phyloP scores from a whole-genome alignment of 148 eudicot species.

The Persicaria maculosa region DNA sequence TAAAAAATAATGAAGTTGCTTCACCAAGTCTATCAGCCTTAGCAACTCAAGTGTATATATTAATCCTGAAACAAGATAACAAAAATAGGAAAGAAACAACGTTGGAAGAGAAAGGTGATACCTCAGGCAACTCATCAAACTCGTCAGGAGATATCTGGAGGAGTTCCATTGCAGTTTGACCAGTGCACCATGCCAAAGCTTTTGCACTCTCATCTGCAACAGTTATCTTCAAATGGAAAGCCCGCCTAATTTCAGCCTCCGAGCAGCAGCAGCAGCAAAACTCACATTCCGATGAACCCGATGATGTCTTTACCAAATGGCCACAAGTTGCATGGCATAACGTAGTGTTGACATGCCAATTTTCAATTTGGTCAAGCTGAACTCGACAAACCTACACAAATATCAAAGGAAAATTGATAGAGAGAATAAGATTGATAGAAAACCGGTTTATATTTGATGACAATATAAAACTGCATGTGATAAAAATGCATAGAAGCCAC shows the following conservation, averaged over 20 bases:
- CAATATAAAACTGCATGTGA: neutral
- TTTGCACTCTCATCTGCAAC: slow-evolving; percentile 70
- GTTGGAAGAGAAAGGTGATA: slow-evolving; percentile 18
- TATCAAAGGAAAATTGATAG: neutral
- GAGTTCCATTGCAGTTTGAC: slow-evolving; percentile 81
- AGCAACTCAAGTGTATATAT: neutral
- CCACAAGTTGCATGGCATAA: slow-evolving; percentile 65
- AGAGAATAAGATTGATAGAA: neutral
- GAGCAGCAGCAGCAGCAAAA: slow-evolving; percentile 54
- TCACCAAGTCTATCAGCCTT: neutral
- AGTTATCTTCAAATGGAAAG: slow-evolving; percentile 65
- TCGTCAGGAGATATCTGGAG: slow-evolving; percentile 93
- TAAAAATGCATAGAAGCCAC: neutral
- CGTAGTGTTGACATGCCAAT: slow-evolving; percentile 67
- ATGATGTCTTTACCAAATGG: slow-evolving; percentile 43
- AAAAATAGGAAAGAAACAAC: neutral
- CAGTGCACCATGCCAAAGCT: slow-evolving; percentile 79
- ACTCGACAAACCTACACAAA: slow-evolving; percentile 62
- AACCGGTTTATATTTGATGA: neutral
- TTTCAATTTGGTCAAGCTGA: slow-evolving; percentile 77
- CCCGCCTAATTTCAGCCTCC: slow-evolving; percentile 40
- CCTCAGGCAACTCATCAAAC: slow-evolving; percentile 80
- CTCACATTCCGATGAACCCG: slow-evolving; percentile 46
- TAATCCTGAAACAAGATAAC: neutral
- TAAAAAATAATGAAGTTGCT: neutral